phyloP scores from a whole-genome alignment of 139 green algal genomes.

The Raphidocelis subcapitata region DNA sequence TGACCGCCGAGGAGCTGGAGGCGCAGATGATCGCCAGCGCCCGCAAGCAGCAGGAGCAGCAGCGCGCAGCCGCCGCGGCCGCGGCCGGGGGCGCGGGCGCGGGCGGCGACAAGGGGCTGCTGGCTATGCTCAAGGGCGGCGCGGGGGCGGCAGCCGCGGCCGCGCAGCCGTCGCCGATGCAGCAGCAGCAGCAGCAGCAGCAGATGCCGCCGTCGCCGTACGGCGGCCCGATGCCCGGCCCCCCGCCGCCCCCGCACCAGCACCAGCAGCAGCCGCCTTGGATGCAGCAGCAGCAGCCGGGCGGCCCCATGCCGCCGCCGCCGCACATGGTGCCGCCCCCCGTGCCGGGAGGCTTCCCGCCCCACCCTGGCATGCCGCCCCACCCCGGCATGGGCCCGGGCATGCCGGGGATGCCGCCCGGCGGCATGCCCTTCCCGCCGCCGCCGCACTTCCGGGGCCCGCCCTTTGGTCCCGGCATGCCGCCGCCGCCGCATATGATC shows the following conservation, averaged over 20 bases:
- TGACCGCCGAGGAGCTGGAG: slow-evolving; percentile 45
- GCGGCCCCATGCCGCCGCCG: not conserved
- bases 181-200: slow-evolving; percentile 24
- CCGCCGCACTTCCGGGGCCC: too few species aligned
- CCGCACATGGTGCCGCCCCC: too few species aligned
- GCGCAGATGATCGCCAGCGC: slow-evolving; percentile 40
- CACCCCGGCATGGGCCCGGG: too few species aligned
- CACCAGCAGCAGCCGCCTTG: not conserved
- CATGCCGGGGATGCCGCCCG: too few species aligned
- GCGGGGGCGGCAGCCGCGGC: slow-evolving; percentile 6
- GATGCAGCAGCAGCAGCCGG: not conserved
- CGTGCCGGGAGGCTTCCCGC: too few species aligned
- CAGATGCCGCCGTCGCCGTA: too few species aligned
- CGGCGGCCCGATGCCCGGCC: not conserved
- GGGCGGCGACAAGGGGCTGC: too few species aligned
- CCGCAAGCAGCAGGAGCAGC: slow-evolving; percentile 13
- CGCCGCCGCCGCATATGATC: too few species aligned
- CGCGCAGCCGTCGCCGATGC: not conserved
- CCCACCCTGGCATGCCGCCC: too few species aligned
- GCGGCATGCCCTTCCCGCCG: too few species aligned
- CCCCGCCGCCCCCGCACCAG: not conserved
- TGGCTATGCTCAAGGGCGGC: slow-evolving; percentile 16
- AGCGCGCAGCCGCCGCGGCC: not conserved
- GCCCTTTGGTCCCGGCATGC: too few species aligned
- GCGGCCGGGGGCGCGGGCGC: too few species aligned